Base-by-base conservation (phyloP, 306 rosid genomes). In the Alnus rubra region DNA sequence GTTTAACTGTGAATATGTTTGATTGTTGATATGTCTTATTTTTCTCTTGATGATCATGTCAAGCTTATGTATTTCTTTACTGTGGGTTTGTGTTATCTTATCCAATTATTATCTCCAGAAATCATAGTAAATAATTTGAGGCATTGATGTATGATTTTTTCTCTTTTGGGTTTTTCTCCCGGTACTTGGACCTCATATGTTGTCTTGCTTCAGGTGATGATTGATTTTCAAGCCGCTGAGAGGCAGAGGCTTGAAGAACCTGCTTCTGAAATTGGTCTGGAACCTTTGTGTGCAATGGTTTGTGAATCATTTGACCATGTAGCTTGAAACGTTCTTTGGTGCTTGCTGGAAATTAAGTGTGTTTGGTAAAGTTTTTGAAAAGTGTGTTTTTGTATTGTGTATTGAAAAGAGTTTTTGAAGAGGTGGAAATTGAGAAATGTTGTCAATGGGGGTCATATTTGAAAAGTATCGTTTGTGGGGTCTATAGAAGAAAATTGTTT, bases 191-290 rank as follows among this genome's bases (percentile, higher is more conserved):
- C 33, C 55, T 60, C 55, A 45, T 45, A 1, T 31, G 48, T 76
- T 47, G 23, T 62, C 50, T 76, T 80, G 85, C 67, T 73, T 73
- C 84, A 95, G 98, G 96, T 95, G 42, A 95, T 95, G 98, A 92
- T 90, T 84, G 98, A 95, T 87, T 95, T 91, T 90, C 98, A 95
- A 95, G 92, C 91, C 18, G 97, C 98, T 53, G 98, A 95, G 92
- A 91, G 91, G 87, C 69, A 85, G 88, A 88, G 97, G 83, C 90
- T 95, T 68, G 87, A 84, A 82, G 98, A 92, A 81, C 97, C 98
- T 73, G 98, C 98, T 80, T 95, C 98, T 82, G 98, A 95, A 85
- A 85, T 92, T 84, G 98, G 98, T 81, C 80, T 95, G 85, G 97
- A 95, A 82, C 92, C 98, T 73, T 78, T 95, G 50, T 95, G 97